A percentile compares a stretch with the other conserved stretches of the same genome.
Evolutionary conservation across 2,329 filamentous ascomycete genomes (phyloP).

Genomic region (Talaromyces amestolkiae): DNA sequence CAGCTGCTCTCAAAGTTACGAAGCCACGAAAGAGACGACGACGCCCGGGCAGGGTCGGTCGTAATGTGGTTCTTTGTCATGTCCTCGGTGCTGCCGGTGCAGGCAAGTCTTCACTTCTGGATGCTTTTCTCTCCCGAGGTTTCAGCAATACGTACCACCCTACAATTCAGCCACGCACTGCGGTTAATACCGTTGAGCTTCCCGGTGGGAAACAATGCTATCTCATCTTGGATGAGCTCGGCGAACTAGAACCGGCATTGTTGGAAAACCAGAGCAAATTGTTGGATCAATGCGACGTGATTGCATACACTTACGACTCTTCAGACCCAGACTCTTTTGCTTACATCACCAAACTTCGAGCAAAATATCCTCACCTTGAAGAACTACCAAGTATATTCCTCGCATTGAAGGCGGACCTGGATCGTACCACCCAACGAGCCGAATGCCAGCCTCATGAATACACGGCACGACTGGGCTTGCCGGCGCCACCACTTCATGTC

Average conservation of each 20-base stretch:
- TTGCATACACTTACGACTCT: slow-evolving; percentile 96
- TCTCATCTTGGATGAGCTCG: slow-evolving; percentile 89
- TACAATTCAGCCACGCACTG: slow-evolving; percentile 89
- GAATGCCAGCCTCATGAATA: slow-evolving; percentile 91
- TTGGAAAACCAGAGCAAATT: slow-evolving; percentile 83
- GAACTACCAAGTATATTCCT: slow-evolving; percentile 89
- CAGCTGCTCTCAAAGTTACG: slow-evolving; percentile 84
- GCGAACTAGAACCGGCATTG: slow-evolving; percentile 91
- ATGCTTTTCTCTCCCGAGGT: slow-evolving; percentile 84
- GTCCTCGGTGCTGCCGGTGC: slow-evolving; percentile 80
- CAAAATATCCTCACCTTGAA: slow-evolving; percentile 77
- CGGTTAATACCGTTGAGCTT: slow-evolving; percentile 94
- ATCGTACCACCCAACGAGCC: slow-evolving; percentile 93
- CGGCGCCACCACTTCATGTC: slow-evolving; percentile 79
- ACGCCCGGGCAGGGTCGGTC: slow-evolving; percentile 79
- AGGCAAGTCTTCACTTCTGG: slow-evolving; percentile 87
- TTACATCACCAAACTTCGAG: slow-evolving; percentile 78
- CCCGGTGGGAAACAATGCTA: slow-evolving; percentile 97
- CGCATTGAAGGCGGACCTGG: slow-evolving; percentile 89
- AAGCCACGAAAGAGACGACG: slow-evolving; percentile 83
- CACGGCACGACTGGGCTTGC: slow-evolving; percentile 80
- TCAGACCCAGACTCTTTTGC: slow-evolving; percentile 94
- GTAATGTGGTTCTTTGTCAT: slow-evolving; percentile 93
- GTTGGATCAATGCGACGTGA: slow-evolving; percentile 84
- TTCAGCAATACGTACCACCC: slow-evolving; percentile 83